Evolutionary conservation across 2,329 filamentous ascomycete species (phyloP).

Genomic region (Talaromyces sp.): DNA sequence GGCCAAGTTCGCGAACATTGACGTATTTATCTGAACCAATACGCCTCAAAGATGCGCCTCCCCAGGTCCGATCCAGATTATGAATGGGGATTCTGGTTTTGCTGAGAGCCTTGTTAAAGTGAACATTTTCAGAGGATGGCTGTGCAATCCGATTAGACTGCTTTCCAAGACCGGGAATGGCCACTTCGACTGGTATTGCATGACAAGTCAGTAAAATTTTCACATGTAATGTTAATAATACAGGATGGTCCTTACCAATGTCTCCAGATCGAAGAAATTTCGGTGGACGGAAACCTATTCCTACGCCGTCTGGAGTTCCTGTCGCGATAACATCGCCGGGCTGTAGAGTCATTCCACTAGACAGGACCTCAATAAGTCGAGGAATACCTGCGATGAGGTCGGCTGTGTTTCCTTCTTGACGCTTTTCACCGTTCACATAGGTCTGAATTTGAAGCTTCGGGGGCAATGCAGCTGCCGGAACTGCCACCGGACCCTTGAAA

Average conservation of each 20-base stretch:
- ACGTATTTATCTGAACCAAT: not conserved
- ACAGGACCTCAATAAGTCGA: not conserved
- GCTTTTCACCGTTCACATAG: slow-evolving; percentile 46
- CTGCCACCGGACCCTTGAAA: not conserved
- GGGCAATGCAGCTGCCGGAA: slow-evolving; percentile 30
- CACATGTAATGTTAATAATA: not conserved
- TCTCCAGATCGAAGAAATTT: slow-evolving; percentile 1
- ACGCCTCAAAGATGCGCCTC: not conserved
- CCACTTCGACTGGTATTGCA: not conserved
- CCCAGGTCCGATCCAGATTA: not conserved
- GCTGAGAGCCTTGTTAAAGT: not conserved
- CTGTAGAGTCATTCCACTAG: slow-evolving; percentile 1
- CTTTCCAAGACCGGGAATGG: not conserved
- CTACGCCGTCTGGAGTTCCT: slow-evolving; percentile 1
- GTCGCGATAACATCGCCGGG: not conserved
- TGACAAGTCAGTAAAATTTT: not conserved
- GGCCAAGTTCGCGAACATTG: not conserved
- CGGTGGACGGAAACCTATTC: not conserved
- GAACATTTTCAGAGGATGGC: not conserved
- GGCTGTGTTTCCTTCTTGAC: slow-evolving; percentile 41
- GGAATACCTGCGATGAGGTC: not conserved
- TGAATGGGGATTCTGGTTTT: not conserved
- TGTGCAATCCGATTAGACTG: not conserved
- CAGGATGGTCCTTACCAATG: not conserved
- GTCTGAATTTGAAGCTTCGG: slow-evolving; percentile 39